Percentiles rank a stretch among this genome's conserved stretches.
These are phyloP conservation scores for Arabidopsis suecica DNA, from an alignment of 345 rosid genomes.

Conservation along the genomic window DNA sequence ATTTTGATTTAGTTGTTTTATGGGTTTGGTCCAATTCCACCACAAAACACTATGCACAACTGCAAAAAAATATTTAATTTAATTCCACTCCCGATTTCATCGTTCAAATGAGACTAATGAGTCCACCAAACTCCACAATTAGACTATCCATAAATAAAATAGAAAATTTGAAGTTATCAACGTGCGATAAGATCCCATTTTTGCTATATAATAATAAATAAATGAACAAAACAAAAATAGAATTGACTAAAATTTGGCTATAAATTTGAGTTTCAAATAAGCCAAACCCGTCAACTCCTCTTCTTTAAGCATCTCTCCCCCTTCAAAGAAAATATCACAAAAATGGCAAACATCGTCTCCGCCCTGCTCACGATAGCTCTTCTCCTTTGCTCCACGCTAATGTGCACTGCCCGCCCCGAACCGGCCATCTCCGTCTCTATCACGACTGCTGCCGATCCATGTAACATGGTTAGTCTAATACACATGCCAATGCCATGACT, in stretches of 20 bases:
- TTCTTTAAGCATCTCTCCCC: not conserved
- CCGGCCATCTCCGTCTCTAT: slow-evolving; percentile 10
- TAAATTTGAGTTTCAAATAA: slow-evolving; percentile 29
- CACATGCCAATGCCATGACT: not conserved
- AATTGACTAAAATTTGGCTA: slow-evolving; percentile 31
- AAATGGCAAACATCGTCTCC: slow-evolving; percentile 39
- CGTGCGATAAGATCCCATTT: slow-evolving; percentile 12
- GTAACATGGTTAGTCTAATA: slow-evolving; percentile 37
- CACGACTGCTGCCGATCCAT: slow-evolving; percentile 22
- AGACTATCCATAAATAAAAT: not conserved
- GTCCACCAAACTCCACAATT: slow-evolving; percentile 40
- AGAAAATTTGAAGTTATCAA: slow-evolving; percentile 28
- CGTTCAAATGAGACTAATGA: slow-evolving; percentile 34
- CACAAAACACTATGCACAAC: slow-evolving; percentile 9
- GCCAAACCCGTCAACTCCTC: slow-evolving; percentile 13
- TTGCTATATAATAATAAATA: not conserved
- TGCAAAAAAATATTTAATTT: not conserved
- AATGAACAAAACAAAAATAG: slow-evolving; percentile 28
- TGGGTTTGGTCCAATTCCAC: slow-evolving; percentile 31
- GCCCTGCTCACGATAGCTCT: slow-evolving; percentile 38
- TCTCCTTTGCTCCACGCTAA: slow-evolving; percentile 40
- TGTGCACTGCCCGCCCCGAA: slow-evolving; percentile 40
- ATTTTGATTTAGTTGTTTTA: not conserved
- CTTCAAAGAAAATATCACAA: slow-evolving; percentile 2
- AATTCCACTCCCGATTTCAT: not conserved